A percentile compares a stretch with the other conserved stretches of the same genome.
Conservation (phyloP, 306 rosid species). For the Quercus rubra region DNA sequence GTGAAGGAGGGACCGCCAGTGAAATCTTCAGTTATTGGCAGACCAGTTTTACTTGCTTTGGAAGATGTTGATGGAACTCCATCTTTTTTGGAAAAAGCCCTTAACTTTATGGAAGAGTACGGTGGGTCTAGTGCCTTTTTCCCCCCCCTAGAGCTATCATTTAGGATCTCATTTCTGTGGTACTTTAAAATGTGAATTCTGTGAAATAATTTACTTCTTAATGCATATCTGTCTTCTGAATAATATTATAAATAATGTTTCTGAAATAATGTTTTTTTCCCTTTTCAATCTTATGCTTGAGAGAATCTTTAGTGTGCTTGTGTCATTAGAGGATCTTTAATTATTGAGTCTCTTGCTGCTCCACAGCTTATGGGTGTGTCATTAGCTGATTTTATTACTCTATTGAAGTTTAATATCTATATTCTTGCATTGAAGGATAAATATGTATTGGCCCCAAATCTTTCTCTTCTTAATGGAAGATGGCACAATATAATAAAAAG, state of each 20-base stretch:
- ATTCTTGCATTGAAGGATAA: background rate
- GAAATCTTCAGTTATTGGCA: slow-evolving; percentile 68
- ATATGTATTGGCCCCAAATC: background rate
- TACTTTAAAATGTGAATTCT: background rate
- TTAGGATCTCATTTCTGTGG: background rate
- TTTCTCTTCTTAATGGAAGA: background rate
- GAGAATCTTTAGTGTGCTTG: background rate
- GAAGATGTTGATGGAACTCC: slow-evolving; percentile 97
- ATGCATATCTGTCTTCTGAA: background rate
- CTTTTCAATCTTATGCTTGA: background rate
- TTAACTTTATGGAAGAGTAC: slow-evolving; percentile 68
- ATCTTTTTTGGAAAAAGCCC: slow-evolving; percentile 92
- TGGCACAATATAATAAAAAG: background rate
- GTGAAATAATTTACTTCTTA: background rate
- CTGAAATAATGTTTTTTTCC: background rate
- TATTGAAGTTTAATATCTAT: background rate
- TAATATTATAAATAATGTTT: background rate
- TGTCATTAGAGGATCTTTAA: background rate
- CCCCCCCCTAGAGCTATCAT: background rate
- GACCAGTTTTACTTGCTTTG: slow-evolving; percentile 87
- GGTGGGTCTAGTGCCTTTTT: slow-evolving; percentile 39
- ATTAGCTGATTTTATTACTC: slow-evolving; percentile 7
- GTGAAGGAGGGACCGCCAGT: slow-evolving; percentile 57
- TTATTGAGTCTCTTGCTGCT: background rate
- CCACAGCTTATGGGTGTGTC: background rate